Conservation (phyloP, 140 eudicot species). For the Bidens hawaiensis region DNA sequence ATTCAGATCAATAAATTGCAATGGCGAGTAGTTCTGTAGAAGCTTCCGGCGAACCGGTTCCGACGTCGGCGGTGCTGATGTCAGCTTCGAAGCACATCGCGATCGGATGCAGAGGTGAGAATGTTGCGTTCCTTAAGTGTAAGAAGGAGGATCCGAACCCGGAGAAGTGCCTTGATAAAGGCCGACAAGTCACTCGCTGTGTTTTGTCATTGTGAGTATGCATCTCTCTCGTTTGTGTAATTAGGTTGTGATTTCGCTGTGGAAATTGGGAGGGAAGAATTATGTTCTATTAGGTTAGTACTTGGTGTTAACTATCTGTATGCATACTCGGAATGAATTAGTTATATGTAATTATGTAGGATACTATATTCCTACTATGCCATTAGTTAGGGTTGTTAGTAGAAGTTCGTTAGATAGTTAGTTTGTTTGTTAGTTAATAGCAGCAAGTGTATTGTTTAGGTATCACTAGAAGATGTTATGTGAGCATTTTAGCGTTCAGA, state of each 20-base stretch:
- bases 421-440: too few species aligned
- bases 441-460: too few species aligned
- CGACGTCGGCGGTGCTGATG: conserved; percentile 82
- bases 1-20: conserved; percentile 15
- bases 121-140: conserved; percentile 80
- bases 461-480: too few species aligned
- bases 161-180: conserved; percentile 90
- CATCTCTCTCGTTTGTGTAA: neutral
- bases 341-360: too few species aligned
- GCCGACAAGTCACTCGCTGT: conserved; percentile 81
- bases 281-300: neutral
- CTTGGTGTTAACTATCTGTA: too few species aligned
- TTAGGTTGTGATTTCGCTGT: too few species aligned
- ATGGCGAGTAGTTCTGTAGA: conserved; percentile 58
- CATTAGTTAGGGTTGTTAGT: too few species aligned
- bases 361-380: too few species aligned
- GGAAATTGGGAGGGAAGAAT: too few species aligned
- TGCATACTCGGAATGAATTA: too few species aligned
- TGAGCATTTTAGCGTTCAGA: too few species aligned
- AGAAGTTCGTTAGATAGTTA: too few species aligned
- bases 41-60: conserved; percentile 55
- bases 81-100: conserved; percentile 82
- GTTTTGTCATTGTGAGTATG: conserved; percentile 68
- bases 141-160: conserved; percentile 94
- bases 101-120: conserved; percentile 62